phyloP scores from a whole-genome alignment of 2,329 filamentous ascomycete genomes.

The Magnaporthales sp. region DNA sequence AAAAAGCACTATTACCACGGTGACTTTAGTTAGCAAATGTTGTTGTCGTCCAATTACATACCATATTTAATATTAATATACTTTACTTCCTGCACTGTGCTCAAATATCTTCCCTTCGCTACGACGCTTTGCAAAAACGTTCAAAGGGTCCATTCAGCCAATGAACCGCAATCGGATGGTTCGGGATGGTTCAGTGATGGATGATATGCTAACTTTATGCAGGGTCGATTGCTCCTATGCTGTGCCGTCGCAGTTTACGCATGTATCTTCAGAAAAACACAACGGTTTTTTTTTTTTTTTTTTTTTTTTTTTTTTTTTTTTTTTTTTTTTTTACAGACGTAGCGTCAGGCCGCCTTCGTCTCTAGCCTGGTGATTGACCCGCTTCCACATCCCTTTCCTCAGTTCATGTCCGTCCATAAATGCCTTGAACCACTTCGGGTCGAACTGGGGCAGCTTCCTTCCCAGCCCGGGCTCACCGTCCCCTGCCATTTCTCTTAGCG shows the following conservation, averaged over 20 bases:
- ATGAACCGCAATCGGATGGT: background rate
- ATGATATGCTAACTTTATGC: background rate
- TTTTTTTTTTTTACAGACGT: background rate
- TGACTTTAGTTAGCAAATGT: no score
- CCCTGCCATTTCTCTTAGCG: background rate
- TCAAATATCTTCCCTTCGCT: background rate
- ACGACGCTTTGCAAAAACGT: no score
- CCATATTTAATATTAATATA: background rate
- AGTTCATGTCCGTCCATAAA: conserved; percentile 10
- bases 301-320: no score
- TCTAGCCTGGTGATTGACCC: conserved; percentile 3
- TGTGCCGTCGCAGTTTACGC: no score
- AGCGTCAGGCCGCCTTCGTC: background rate
- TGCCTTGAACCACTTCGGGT: conserved; percentile 7
- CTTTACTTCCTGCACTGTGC: background rate
- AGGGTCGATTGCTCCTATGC: no score
- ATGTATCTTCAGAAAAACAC: background rate
- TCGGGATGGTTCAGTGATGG: background rate
- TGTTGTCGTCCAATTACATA: background rate
- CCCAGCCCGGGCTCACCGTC: background rate
- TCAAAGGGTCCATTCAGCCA: no score
- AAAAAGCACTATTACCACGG: no score
- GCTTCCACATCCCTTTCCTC: conserved; percentile 9
- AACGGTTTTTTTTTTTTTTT: no score
- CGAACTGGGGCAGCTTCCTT: conserved; percentile 2